A percentile compares a stretch with the other conserved stretches of the same genome.
These are phyloP conservation scores for Acrodontium crateriforme DNA, from an alignment of 2,329 filamentous ascomycete genomes.

Conservation along the genomic window DNA sequence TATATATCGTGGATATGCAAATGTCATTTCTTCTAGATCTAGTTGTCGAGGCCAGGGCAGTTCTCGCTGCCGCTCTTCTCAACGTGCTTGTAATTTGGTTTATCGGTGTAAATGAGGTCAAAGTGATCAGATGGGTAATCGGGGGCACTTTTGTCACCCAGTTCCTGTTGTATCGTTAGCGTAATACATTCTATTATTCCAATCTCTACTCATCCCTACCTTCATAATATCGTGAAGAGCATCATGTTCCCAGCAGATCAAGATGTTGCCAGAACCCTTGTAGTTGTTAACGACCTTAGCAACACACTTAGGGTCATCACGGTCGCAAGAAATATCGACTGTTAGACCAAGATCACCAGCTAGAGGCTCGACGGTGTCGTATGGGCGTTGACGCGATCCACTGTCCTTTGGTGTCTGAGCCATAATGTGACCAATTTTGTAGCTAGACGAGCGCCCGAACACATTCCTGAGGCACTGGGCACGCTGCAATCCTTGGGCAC, in stretches of 20 bases:
- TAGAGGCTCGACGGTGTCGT: constrained; percentile 43
- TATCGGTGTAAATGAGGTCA: constrained; percentile 45
- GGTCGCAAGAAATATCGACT: constrained; percentile 42
- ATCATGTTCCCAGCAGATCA: constrained; percentile 50
- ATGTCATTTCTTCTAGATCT: background rate
- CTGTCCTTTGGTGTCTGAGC: constrained; percentile 39
- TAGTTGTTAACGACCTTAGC: constrained; percentile 36
- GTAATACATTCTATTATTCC: background rate
- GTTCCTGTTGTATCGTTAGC: constrained; percentile 13
- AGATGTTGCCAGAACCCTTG: constrained; percentile 39
- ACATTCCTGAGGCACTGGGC: constrained; percentile 46
- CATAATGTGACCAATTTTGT: constrained; percentile 46
- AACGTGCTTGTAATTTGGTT: constrained; percentile 36
- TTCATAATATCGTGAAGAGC: constrained; percentile 38
- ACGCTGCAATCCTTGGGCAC: constrained; percentile 37
- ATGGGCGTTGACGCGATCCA: constrained; percentile 41
- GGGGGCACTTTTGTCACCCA: constrained; percentile 39
- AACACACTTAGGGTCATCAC: constrained; percentile 43
- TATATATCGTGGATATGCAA: no score
- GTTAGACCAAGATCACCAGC: constrained; percentile 41
- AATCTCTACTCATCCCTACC: no score
- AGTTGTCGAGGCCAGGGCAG: constrained; percentile 40
- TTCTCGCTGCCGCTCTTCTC: constrained; percentile 35
- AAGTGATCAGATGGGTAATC: constrained; percentile 36
- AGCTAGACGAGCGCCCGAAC: constrained; percentile 38